These are phyloP conservation scores for Dichomitus squalens DNA, from an alignment of 1,284 basidiomycete species.

Conservation along the genomic window DNA sequence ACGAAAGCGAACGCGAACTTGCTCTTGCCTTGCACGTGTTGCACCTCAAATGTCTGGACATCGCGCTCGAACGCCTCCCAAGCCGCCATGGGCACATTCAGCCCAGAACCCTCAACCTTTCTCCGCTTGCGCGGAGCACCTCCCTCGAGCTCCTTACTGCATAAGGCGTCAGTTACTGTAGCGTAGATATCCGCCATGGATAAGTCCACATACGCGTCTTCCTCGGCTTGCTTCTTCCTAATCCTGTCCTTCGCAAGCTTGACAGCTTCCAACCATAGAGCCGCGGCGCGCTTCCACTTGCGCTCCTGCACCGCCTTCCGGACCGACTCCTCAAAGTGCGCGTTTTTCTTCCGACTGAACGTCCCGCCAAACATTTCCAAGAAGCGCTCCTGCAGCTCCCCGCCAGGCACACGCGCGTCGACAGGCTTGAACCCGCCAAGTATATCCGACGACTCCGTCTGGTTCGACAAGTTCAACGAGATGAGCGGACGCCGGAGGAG, in stretches of 20 bases:
- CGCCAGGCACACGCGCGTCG: slow-evolving; percentile 81
- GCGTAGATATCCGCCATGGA: background rate
- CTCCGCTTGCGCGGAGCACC: slow-evolving; percentile 73
- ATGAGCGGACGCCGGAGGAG: slow-evolving; percentile 80
- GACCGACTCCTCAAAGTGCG: slow-evolving; percentile 84
- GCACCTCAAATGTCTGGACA: slow-evolving; percentile 82
- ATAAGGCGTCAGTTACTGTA: slow-evolving; percentile 13
- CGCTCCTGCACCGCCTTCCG: slow-evolving; percentile 81
- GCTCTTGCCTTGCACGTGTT: slow-evolving; percentile 82
- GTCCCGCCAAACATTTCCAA: slow-evolving; percentile 84
- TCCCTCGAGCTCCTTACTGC: slow-evolving; percentile 27
- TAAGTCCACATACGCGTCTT: slow-evolving; percentile 44
- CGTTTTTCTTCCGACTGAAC: slow-evolving; percentile 91
- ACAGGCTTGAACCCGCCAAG: slow-evolving; percentile 96
- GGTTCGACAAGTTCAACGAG: slow-evolving; percentile 94
- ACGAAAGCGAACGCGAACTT: slow-evolving; percentile 95
- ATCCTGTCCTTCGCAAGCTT: slow-evolving; percentile 70
- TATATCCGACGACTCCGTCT: slow-evolving; percentile 95
- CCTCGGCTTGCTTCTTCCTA: slow-evolving; percentile 43
- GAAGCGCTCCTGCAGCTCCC: slow-evolving; percentile 78
- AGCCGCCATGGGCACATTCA: slow-evolving; percentile 49
- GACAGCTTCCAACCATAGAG: slow-evolving; percentile 83
- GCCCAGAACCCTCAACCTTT: slow-evolving; percentile 56
- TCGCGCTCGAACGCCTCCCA: slow-evolving; percentile 81
- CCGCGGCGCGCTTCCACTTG: slow-evolving; percentile 86